Base-by-base conservation (phyloP, 2,329 filamentous ascomycete species). In the Colletotrichum destructivum region DNA sequence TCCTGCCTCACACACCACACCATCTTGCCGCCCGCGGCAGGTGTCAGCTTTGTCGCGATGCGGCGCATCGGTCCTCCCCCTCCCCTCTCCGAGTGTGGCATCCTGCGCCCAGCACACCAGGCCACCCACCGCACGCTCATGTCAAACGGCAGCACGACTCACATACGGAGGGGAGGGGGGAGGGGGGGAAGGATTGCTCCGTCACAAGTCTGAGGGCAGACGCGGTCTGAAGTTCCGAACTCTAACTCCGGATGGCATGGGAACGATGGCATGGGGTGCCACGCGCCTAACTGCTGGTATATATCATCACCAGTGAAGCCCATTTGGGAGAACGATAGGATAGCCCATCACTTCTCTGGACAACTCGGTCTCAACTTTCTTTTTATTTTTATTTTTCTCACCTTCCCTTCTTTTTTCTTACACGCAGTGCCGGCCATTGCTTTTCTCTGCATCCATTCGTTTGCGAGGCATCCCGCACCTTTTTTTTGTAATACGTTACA, bases 371-470 rank as follows among this genome's bases (percentile, higher is more conserved):
- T 59, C n/a, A 35, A 54, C 60, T 31, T 3, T 62, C 49, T 57
- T 65, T 65, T 62, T 40, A n/a, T 23, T 52, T 26, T 3, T 23
- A 23, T 49, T 44, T 56, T 40, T 21, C 65, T 61, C n/a, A n/a
- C n/a, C n/a, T n/a, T n/a, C n/a, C n/a, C n/a, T n/a, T n/a, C n/a
- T n/a, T n/a, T 69, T 61, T 60, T 62, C 59, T 69, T 61, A 26
- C 15, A 12, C 61, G 70, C 70, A 65, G 66, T 72, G 66, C 70
- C 55, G 70, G 70, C 54, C 70, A 66, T 66, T 70, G 66, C 49
- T 72, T 23, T 52, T 62, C 26, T 72, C 55, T 57, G 47, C 66
- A 55, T 64, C 61, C 61, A 21, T 61, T 69, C 60, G 60, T 69
- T 72, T 65, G 18, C 26, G 16, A n/a, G 15, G 59, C 18, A 15